Conservation (phyloP, 306 rosid species). For the Cucurbita ficifolia region DNA sequence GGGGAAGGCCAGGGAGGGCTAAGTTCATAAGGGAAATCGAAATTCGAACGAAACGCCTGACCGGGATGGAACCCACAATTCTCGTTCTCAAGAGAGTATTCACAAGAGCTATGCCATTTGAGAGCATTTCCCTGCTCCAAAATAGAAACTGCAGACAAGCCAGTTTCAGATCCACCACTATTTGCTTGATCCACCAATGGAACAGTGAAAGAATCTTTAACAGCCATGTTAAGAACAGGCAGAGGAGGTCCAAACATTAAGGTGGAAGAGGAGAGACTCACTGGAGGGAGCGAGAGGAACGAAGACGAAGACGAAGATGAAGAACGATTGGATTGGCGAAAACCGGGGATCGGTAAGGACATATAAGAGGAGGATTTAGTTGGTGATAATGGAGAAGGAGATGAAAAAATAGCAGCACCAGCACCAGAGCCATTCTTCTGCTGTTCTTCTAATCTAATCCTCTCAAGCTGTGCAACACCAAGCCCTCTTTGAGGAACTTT, state of each 20-base stretch:
- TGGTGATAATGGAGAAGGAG: conserved; percentile 9
- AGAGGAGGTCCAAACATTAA: conserved; percentile 22
- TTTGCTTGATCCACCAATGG: conserved; percentile 20
- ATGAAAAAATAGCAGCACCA: conserved; percentile 13
- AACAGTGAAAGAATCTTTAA: conserved; percentile 16
- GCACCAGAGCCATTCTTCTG: conserved; percentile 26
- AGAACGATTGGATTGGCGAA: conserved; percentile 16
- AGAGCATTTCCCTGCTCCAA: conserved; percentile 22
- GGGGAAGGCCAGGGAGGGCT: conserved; percentile 23
- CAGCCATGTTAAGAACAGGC: conserved; percentile 20
- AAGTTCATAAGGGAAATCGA: conserved; percentile 30
- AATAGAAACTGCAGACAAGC: conserved; percentile 11
- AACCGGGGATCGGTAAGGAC: conserved; percentile 20
- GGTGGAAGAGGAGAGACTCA: conserved; percentile 17
- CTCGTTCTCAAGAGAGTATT: conserved; percentile 28
- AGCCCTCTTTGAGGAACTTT: conserved; percentile 83
- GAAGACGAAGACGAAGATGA: conserved; percentile 12
- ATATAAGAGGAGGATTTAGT: conserved; percentile 21
- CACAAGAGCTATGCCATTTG: conserved; percentile 26
- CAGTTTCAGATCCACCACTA: conserved; percentile 23
- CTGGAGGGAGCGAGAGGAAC: conserved; percentile 16
- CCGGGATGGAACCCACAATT: conserved; percentile 25
- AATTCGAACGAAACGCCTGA: conserved; percentile 22
- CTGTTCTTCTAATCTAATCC: conserved; percentile 59
- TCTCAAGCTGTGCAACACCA: conserved; percentile 90